These are phyloP conservation scores for Panaeolus papilionaceus DNA, from an alignment of 768 basidiomycete species.

Conservation along the genomic window DNA sequence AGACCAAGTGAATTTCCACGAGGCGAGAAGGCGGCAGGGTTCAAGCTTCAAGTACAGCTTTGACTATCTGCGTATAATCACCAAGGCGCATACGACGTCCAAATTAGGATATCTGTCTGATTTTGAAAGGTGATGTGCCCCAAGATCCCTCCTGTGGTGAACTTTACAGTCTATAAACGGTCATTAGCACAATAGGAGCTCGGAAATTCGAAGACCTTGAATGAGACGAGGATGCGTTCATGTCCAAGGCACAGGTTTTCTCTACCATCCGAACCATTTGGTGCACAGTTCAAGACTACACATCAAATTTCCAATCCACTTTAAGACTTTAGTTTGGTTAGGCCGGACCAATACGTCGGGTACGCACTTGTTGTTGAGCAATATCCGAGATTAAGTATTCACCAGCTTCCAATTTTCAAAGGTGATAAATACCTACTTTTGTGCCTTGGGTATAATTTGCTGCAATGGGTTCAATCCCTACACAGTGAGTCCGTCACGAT, in stretches of 20 bases:
- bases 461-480: too few relatives aligned
- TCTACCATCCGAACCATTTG: neutral
- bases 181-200: neutral
- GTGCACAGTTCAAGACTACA: too few relatives aligned
- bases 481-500: too few relatives aligned
- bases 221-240: neutral
- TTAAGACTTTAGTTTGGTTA: too few relatives aligned
- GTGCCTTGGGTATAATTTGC: too few relatives aligned
- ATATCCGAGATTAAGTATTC: too few relatives aligned
- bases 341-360: too few relatives aligned
- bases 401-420: too few relatives aligned
- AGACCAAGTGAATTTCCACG: neutral
- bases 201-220: neutral
- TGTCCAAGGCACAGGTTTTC: neutral
- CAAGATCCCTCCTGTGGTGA: neutral
- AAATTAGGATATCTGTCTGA: neutral
- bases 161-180: neutral
- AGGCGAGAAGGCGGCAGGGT: slow-evolving; percentile 4
- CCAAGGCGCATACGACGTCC: neutral
- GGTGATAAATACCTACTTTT: too few relatives aligned
- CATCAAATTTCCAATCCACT: too few relatives aligned
- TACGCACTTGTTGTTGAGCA: too few relatives aligned
- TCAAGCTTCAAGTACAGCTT: neutral
- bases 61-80: neutral
- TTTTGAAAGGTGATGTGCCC: neutral